Percentiles rank a stretch among this genome's conserved stretches.
These are phyloP conservation scores for Moringa oleifera DNA, from an alignment of 345 rosid species.

Conservation along the genomic window DNA sequence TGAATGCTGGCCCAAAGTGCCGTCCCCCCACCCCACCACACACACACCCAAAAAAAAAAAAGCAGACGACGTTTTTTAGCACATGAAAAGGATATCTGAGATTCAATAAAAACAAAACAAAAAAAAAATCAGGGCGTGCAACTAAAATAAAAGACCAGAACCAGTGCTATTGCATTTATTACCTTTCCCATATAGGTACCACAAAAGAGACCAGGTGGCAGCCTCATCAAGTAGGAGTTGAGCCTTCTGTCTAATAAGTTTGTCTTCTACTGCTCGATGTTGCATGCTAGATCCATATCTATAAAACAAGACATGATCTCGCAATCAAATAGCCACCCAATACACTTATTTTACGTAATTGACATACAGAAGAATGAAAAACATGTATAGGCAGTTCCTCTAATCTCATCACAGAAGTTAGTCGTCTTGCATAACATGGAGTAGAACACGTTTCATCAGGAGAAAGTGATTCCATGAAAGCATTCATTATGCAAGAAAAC, in stretches of 20 bases:
- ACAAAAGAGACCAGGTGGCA: slow-evolving; percentile 95
- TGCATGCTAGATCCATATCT: slow-evolving; percentile 69
- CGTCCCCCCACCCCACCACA: too few species aligned
- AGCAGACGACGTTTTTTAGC: not conserved
- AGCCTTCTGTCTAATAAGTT: slow-evolving; percentile 92
- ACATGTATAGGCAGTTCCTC: not conserved
- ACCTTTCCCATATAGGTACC: slow-evolving; percentile 98
- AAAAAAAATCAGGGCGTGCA: not conserved
- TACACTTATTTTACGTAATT: not conserved
- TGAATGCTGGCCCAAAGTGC: slow-evolving; percentile 2
- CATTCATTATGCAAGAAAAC: too few species aligned
- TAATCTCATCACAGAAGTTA: not conserved
- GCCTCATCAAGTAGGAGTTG: slow-evolving; percentile 94
- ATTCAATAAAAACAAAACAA: not conserved
- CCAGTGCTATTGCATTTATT: slow-evolving; percentile 23
- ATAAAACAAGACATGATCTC: slow-evolving; percentile 10
- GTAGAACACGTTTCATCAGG: too few species aligned
- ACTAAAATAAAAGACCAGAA: too few species aligned
- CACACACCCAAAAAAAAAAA: too few species aligned
- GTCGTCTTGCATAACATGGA: not conserved
- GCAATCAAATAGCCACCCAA: slow-evolving; percentile 15
- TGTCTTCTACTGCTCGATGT: slow-evolving; percentile 86
- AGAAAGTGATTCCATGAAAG: too few species aligned
- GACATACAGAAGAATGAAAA: not conserved
- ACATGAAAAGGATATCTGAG: not conserved